Conservation (phyloP, 208 protist species). For the Leishmania tarentolae region DNA sequence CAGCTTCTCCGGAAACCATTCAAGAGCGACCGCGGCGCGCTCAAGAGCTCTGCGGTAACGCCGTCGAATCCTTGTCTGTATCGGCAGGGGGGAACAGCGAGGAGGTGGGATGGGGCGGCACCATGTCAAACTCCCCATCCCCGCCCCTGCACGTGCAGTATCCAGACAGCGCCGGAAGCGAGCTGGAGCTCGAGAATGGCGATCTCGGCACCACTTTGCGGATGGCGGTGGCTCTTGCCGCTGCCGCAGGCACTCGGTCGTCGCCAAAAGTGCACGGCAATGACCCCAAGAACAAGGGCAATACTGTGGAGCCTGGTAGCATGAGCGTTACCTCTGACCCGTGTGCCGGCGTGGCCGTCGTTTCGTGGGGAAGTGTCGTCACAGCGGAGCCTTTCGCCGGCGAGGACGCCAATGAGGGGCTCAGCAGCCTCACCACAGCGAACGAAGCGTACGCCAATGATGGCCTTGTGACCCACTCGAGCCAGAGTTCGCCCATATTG, state of each 20-base stretch:
- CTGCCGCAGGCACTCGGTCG: slow-evolving; percentile 9
- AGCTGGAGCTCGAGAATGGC: slow-evolving; percentile 15
- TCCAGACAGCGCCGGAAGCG: not conserved
- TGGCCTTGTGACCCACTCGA: not conserved
- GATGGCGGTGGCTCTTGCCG: slow-evolving; percentile 27
- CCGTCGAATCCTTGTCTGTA: not conserved
- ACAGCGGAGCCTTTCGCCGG: not conserved
- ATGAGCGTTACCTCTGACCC: slow-evolving; percentile 11
- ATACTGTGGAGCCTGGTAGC: not conserved
- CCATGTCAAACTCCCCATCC: not conserved
- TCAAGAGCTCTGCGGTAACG: not conserved
- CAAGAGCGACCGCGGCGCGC: not conserved
- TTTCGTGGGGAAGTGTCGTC: not conserved
- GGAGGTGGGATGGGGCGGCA: not conserved
- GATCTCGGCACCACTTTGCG: slow-evolving; percentile 29
- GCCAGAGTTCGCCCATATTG: not conserved
- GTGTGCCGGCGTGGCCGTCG: not conserved
- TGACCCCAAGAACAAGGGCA: not conserved
- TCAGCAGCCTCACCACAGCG: not conserved
- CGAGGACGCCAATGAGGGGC: not conserved
- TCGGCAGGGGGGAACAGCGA: not conserved
- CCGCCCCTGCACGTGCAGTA: not conserved
- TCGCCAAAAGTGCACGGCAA: not conserved
- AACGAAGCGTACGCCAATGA: not conserved
- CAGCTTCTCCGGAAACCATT: not conserved